Percentiles rank a stretch among this genome's conserved stretches.
These are phyloP conservation scores for Corrigiola litoralis DNA, from an alignment of 179 eudicot genomes.

Conservation along the genomic window DNA sequence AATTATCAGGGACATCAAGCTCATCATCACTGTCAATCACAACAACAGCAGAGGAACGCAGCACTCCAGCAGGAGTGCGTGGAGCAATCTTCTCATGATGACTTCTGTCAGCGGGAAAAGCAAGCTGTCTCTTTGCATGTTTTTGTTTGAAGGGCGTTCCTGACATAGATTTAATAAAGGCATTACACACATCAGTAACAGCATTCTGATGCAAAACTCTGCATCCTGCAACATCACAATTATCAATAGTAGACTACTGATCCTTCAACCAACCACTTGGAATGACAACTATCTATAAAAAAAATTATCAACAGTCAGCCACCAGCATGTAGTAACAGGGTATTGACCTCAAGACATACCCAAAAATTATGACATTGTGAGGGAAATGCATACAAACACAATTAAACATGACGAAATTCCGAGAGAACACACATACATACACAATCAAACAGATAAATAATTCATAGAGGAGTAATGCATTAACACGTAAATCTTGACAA, in stretches of 20 bases:
- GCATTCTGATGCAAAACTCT: background rate
- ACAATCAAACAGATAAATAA: background rate
- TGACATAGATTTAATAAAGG: conserved; percentile 6
- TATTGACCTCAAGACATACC: no score
- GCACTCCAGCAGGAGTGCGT: conserved; percentile 41
- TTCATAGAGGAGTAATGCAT: background rate
- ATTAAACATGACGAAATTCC: background rate
- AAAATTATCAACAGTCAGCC: no score
- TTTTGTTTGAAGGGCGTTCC: conserved; percentile 21
- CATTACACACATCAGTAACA: conserved; percentile 4
- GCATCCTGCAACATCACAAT: background rate
- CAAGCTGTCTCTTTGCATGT: conserved; percentile 37
- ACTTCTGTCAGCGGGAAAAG: conserved; percentile 30
- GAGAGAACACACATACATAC: background rate
- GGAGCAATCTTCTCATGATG: conserved; percentile 43
- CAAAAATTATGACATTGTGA: no score
- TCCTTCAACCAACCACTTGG: no score
- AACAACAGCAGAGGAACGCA: conserved; percentile 19
- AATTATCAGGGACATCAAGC: conserved; percentile 7
- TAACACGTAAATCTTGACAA: background rate
- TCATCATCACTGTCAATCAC: conserved; percentile 53
- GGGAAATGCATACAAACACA: background rate
- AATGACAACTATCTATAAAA: no score
- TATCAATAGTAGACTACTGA: no score
- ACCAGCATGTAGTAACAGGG: no score